Evolutionary conservation across 202 grass and related monocot species (phyloP).

Genomic region (Saccharum hybrid): DNA sequence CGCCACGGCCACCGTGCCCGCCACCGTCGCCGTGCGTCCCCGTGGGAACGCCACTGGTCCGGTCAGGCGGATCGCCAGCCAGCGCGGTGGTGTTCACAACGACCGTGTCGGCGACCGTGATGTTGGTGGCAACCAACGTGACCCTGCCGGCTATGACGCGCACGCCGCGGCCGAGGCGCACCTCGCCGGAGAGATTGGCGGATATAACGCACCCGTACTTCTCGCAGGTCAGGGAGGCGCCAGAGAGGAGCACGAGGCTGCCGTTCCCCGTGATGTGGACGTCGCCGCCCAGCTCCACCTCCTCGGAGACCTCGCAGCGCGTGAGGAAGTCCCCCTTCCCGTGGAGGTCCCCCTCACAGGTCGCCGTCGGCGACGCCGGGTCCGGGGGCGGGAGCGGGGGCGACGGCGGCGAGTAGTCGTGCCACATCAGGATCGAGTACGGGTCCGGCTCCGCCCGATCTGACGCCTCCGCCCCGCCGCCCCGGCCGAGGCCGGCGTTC

Average conservation of each 20-base stretch:
- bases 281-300: slow-evolving; percentile 60
- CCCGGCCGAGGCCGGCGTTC: slow-evolving; percentile 49
- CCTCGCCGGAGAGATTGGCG: slow-evolving; percentile 69
- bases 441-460: slow-evolving; percentile 54
- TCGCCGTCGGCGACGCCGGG: slow-evolving; percentile 66
- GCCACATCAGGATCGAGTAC: slow-evolving; percentile 90
- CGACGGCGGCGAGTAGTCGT: slow-evolving; percentile 93
- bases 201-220: slow-evolving; percentile 72
- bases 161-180: slow-evolving; percentile 61
- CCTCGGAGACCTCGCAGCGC: slow-evolving; percentile 71
- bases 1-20: slow-evolving; percentile 83
- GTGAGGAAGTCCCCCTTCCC: slow-evolving; percentile 84
- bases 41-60: slow-evolving; percentile 84
- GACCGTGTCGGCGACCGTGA: slow-evolving; percentile 74
- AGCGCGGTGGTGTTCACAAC: slow-evolving; percentile 75
- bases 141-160: slow-evolving; percentile 75
- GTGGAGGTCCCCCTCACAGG: slow-evolving; percentile 71
- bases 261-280: slow-evolving; percentile 79
- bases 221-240: slow-evolving; percentile 69
- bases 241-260: slow-evolving; percentile 73
- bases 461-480: slow-evolving; percentile 27
- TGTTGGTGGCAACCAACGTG: slow-evolving; percentile 60
- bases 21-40: slow-evolving; percentile 91
- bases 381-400: slow-evolving; percentile 74
- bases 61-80: slow-evolving; percentile 69